These are phyloP conservation scores for Russula foetens DNA, from an alignment of 768 basidiomycete genomes.

Conservation along the genomic window DNA sequence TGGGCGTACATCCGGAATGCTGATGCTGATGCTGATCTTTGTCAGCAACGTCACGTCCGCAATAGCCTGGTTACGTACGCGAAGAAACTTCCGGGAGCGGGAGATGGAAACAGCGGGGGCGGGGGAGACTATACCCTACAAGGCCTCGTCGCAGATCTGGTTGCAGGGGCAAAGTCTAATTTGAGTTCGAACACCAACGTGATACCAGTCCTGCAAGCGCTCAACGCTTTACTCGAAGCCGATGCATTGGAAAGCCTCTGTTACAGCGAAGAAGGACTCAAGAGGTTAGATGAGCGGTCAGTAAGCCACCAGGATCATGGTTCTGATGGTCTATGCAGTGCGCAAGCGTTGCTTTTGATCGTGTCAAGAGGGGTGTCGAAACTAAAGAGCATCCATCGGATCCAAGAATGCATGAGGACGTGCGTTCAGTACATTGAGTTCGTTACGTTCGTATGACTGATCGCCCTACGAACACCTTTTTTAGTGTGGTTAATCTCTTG, in stretches of 20 bases:
- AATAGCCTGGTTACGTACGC: conserved; percentile 53
- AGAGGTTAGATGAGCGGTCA: conserved; percentile 39
- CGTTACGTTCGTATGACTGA: neutral
- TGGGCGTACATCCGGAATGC: conserved; percentile 5
- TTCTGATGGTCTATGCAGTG: conserved; percentile 30
- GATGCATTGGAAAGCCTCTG: conserved; percentile 47
- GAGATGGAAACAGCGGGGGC: conserved; percentile 19
- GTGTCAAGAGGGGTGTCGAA: conserved; percentile 53
- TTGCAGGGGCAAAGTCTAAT: conserved; percentile 44
- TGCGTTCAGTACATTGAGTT: conserved; percentile 29
- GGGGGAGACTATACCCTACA: conserved; percentile 38
- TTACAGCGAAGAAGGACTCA: conserved; percentile 37
- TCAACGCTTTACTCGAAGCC: conserved; percentile 64
- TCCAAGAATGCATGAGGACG: conserved; percentile 81
- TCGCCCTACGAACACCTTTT: neutral
- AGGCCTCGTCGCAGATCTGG: conserved; percentile 50
- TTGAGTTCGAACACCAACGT: conserved; percentile 61
- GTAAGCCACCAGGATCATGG: neutral
- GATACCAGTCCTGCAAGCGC: conserved; percentile 74
- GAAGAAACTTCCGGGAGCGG: conserved; percentile 41
- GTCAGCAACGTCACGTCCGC: conserved; percentile 62
- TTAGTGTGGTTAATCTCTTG: conserved; percentile 62
- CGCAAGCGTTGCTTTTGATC: conserved; percentile 46
- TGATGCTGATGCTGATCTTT: conserved; percentile 22
- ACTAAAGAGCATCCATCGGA: conserved; percentile 77